phyloP scores from a whole-genome alignment of 352 stramenopile genomes.

The Pythium apleroticum region DNA sequence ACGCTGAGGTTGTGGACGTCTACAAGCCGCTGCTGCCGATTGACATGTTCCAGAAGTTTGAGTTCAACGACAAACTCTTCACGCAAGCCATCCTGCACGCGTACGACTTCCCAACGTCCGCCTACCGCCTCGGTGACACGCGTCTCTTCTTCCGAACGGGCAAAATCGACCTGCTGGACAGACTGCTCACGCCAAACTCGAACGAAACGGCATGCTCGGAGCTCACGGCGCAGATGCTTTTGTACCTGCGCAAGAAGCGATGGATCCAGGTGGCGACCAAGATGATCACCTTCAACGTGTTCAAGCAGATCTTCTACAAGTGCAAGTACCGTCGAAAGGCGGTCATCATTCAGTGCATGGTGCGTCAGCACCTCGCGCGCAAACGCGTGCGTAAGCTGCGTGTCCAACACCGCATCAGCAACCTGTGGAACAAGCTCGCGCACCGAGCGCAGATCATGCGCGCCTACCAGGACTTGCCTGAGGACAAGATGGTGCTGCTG shows the following conservation, averaged over 20 bases:
- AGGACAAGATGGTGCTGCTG: conserved; percentile 86
- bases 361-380: conserved; percentile 71
- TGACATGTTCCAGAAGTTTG: conserved; percentile 68
- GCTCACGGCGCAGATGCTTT: conserved; percentile 42
- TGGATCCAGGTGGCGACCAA: conserved; percentile 73
- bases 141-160: conserved; percentile 85
- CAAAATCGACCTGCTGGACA: conserved; percentile 85
- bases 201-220: conserved; percentile 24
- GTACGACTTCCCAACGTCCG: conserved; percentile 71
- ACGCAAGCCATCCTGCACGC: conserved; percentile 80
- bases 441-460: conserved; percentile 74
- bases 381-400: conserved; percentile 65
- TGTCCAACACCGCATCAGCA: conserved; percentile 57
- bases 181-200: conserved; percentile 56
- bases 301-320: conserved; percentile 67
- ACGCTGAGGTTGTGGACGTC: conserved; percentile 82
- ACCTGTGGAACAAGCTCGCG: conserved; percentile 62
- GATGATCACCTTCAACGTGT: conserved; percentile 71
- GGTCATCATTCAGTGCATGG: conserved; percentile 77
- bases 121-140: conserved; percentile 79
- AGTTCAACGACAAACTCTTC: conserved; percentile 86
- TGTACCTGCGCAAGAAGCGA: conserved; percentile 76
- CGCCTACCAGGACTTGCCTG: conserved; percentile 67
- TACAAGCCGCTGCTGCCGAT: conserved; percentile 70
- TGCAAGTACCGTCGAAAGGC: conserved; percentile 71